phyloP scores from a whole-genome alignment of 2,329 filamentous ascomycete genomes.

The Scedosporium apiospermum region DNA sequence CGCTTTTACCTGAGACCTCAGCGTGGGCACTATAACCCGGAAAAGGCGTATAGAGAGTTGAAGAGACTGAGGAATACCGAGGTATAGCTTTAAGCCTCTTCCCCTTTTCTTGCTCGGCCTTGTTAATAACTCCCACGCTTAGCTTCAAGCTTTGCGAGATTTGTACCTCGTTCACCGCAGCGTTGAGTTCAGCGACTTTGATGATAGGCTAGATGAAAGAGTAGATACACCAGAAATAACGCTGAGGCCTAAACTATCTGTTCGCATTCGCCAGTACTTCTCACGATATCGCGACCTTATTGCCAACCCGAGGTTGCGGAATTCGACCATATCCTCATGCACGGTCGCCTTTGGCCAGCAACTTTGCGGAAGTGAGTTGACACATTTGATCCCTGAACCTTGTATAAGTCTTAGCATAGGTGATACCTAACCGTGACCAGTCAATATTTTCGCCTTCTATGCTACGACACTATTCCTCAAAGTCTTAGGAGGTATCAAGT shows the following conservation, averaged over 20 bases:
- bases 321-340: conserved; percentile 20
- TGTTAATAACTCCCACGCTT: not conserved
- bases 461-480: conserved; percentile 20
- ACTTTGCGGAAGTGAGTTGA: conserved; percentile 17
- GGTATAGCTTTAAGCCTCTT: not conserved
- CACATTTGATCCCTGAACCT: too few species aligned
- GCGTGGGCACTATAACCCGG: conserved; percentile 23
- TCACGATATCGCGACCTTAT: conserved; percentile 1
- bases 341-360: conserved; percentile 23
- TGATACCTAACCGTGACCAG: conserved; percentile 13
- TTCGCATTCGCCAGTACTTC: not conserved
- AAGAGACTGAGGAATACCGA: conserved; percentile 26
- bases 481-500: not conserved
- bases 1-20: conserved; percentile 27
- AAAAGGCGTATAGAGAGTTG: conserved; percentile 23
- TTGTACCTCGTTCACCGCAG: conserved; percentile 27
- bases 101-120: too few species aligned
- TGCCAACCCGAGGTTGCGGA: conserved; percentile 15
- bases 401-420: too few species aligned
- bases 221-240: not conserved
- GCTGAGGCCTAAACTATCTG: not conserved
- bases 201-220: not conserved
- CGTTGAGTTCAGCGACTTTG: not conserved
- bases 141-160: conserved; percentile 31
- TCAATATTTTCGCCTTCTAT: conserved; percentile 34